Evolutionary conservation across 352 stramenopile genomes (phyloP).

Genomic region (Pythium rhizo-oryzae): DNA sequence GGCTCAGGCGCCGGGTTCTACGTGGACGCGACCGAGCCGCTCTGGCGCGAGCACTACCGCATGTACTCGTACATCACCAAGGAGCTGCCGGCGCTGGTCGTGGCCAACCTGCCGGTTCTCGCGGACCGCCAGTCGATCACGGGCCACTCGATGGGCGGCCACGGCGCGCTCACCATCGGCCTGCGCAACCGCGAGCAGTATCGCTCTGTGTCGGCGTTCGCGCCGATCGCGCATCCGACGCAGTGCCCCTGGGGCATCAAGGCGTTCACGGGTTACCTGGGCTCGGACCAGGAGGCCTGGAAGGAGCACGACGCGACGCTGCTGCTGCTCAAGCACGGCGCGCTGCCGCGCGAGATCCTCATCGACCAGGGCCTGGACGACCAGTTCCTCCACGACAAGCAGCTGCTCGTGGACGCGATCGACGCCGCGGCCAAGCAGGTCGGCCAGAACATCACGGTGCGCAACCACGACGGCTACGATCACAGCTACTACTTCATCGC

Average conservation of each 20-base stretch:
- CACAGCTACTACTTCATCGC: constrained; percentile 99
- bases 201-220: constrained; percentile 95
- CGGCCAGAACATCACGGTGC: constrained; percentile 80
- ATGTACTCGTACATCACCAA: constrained; percentile 98
- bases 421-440: constrained; percentile 80
- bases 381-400: constrained; percentile 87
- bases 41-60: constrained; percentile 94
- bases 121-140: constrained; percentile 91
- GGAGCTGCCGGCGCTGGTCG: constrained; percentile 93
- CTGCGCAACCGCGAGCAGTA: constrained; percentile 90
- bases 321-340: constrained; percentile 75
- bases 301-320: constrained; percentile 93
- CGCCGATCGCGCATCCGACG: constrained; percentile 96
- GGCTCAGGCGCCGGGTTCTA: constrained; percentile 98
- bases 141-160: constrained; percentile 98
- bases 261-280: constrained; percentile 97
- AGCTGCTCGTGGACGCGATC: constrained; percentile 92
- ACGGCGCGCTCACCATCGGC: constrained; percentile 96
- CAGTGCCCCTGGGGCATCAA: constrained; percentile 98
- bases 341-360: constrained; percentile 75
- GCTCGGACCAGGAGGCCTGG: constrained; percentile 85
- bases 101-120: constrained; percentile 82
- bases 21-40: constrained; percentile 94
- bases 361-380: constrained; percentile 92
- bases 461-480: constrained; percentile 93